Conservation (phyloP, 1,284 basidiomycete species). For the Marasmius tenuissimus region DNA sequence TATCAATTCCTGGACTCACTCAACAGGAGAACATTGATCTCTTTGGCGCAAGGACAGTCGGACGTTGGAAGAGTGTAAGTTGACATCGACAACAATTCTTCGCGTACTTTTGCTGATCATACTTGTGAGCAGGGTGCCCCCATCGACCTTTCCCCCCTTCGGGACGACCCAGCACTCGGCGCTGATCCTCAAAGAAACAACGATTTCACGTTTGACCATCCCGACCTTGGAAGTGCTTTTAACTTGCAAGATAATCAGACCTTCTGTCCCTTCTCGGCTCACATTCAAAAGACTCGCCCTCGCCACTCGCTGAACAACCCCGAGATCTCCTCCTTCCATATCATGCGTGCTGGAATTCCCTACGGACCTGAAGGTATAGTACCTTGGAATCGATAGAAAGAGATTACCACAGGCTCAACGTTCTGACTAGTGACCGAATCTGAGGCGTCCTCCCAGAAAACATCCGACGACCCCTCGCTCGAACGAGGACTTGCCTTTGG, state of each 20-base stretch:
- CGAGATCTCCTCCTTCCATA: slow-evolving; percentile 15
- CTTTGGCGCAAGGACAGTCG: slow-evolving; percentile 29
- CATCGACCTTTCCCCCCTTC: background rate
- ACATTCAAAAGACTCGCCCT: slow-evolving; percentile 30
- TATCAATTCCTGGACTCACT: slow-evolving; percentile 17
- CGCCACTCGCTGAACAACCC: slow-evolving; percentile 17
- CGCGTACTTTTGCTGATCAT: too few relatives aligned
- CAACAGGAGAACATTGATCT: slow-evolving; percentile 22
- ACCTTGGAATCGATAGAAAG: background rate
- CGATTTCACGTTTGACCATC: slow-evolving; percentile 18
- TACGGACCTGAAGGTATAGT: slow-evolving; percentile 35
- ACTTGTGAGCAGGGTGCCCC: background rate
- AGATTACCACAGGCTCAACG: background rate
- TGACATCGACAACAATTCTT: slow-evolving; percentile 22
- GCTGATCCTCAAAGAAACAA: background rate
- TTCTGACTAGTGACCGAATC: slow-evolving; percentile 13
- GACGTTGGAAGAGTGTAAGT: slow-evolving; percentile 31
- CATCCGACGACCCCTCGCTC: slow-evolving; percentile 12
- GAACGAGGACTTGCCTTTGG: slow-evolving; percentile 31
- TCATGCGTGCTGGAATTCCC: slow-evolving; percentile 37
- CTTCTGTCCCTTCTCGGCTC: slow-evolving; percentile 33
- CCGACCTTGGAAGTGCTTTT: slow-evolving; percentile 9
- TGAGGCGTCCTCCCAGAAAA: slow-evolving; percentile 14
- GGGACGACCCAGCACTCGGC: background rate
- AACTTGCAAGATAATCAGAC: slow-evolving; percentile 21